These are phyloP conservation scores for Penicillium herquei DNA, from an alignment of 495 filamentous ascomycete species.

Conservation along the genomic window DNA sequence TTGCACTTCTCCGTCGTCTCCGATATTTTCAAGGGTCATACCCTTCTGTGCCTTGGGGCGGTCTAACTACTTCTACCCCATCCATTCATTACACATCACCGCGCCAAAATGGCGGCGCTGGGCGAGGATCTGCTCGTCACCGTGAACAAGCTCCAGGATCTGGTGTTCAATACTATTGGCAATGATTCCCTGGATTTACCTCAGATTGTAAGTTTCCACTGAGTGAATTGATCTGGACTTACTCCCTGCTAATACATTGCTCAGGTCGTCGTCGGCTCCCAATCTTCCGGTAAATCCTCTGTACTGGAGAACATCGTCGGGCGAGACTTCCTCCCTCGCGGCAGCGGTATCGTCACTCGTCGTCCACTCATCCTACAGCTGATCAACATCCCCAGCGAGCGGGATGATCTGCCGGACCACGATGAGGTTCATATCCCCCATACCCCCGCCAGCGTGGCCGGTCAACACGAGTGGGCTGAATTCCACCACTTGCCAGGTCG, in stretches of 20 bases:
- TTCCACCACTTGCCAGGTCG: slow-evolving; percentile 92
- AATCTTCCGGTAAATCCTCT: slow-evolving; percentile 98
- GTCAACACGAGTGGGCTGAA: slow-evolving; percentile 88
- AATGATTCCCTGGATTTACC: slow-evolving; percentile 97
- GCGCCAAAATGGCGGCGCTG: slow-evolving; percentile 59
- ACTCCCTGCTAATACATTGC: no score
- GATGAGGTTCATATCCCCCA: slow-evolving; percentile 67
- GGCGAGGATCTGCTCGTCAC: slow-evolving; percentile 90
- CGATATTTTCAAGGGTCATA: slow-evolving; percentile 2
- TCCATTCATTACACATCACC: not conserved
- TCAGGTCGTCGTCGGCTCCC: slow-evolving; percentile 96
- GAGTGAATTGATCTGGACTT: slow-evolving; percentile 9
- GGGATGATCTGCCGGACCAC: slow-evolving; percentile 61
- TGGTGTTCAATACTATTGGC: slow-evolving; percentile 99
- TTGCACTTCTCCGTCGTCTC: slow-evolving; percentile 10
- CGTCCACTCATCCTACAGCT: slow-evolving; percentile 94
- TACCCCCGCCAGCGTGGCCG: slow-evolving; percentile 65
- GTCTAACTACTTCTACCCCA: not conserved
- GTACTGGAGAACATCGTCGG: slow-evolving; percentile 99
- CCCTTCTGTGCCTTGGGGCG: slow-evolving; percentile 2
- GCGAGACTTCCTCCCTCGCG: slow-evolving; percentile 92
- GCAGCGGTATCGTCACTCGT: slow-evolving; percentile 93
- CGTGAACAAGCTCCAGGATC: slow-evolving; percentile 95
- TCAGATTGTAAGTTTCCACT: slow-evolving; percentile 79
- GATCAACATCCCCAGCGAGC: slow-evolving; percentile 91